Percentiles rank a stretch among this genome's conserved stretches.
phyloP scores from a whole-genome alignment of 768 basidiomycete species.

The Rhodotorula babjevae region DNA sequence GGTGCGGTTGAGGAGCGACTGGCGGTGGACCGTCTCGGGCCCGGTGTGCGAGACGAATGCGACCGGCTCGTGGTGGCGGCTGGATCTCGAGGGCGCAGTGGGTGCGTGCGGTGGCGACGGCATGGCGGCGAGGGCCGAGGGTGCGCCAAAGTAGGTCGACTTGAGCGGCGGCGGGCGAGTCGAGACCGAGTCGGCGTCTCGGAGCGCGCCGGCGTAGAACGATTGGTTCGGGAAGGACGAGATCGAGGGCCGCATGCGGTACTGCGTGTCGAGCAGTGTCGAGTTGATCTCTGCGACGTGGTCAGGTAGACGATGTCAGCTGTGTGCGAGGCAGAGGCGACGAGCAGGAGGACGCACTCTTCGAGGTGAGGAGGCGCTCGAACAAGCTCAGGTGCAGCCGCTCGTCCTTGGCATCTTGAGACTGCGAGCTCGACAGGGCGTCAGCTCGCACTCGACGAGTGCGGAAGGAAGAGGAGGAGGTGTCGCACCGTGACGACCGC shows the following conservation, averaged over 20 bases:
- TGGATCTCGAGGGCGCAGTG: neutral
- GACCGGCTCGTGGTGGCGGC: conserved; percentile 46
- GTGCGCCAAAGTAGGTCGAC: conserved; percentile 21
- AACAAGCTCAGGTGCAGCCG: conserved; percentile 79
- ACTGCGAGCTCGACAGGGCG: conserved; percentile 45
- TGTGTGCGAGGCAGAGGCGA: too few relatives aligned
- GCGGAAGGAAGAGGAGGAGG: neutral
- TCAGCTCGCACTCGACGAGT: neutral
- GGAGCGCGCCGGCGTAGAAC: conserved; percentile 68
- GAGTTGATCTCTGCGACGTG: conserved; percentile 64
- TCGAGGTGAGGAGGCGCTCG: conserved; percentile 79
- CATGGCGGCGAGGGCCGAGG: neutral
- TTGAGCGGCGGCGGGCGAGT: conserved; percentile 12
- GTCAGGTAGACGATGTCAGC: too few relatives aligned
- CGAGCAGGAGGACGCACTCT: conserved; percentile 50
- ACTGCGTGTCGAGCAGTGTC: conserved; percentile 89
- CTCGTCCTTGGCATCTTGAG: conserved; percentile 64
- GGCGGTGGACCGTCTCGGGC: conserved; percentile 61
- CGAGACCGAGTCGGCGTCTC: conserved; percentile 49
- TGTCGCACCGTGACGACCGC: conserved; percentile 60
- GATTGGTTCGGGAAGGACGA: conserved; percentile 77
- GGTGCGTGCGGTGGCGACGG: neutral
- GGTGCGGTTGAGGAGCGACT: conserved; percentile 69
- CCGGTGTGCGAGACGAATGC: conserved; percentile 78
- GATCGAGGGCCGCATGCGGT: conserved; percentile 89